Evolutionary conservation across 2,329 filamentous ascomycete genomes (phyloP), one percentile per base, ranked within the genome.

Genomic region (Claviceps citrina): DNA sequence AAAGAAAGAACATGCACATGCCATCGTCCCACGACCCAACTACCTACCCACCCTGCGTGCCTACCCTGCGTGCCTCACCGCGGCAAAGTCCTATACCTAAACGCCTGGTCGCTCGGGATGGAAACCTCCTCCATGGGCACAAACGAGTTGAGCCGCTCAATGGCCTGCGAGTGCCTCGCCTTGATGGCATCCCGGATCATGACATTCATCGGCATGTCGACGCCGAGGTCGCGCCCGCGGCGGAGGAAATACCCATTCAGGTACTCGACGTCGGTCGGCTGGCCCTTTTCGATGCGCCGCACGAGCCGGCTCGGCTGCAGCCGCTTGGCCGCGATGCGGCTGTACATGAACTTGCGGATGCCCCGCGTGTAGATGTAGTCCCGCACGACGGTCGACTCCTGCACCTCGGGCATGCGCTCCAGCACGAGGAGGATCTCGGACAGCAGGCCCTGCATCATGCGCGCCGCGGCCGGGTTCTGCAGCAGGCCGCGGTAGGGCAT

Each of bases 181-280:
- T 81, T 76, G 36, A 95, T 77, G 61, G 86, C 61, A 39, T 78
- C 66, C 56, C 81, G 64, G 31, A 93, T 64, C 66, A 83, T 71
- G 50, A 78, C 77, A 54, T 93, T 91, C 45, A 79, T 66, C 9
- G 76, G 73, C 51, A 78, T 78, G 38, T 73, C 65, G n/a, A 94
- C 65, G 1, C 84, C 83, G 44, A 87, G 51, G 54, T 83, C 73
- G 49, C 73, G 69, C 0, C 82, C 91, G 31, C 80, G 71, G 38
- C 66, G 69, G 25, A 93, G 68, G 44, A 98, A 81, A 62, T 89
- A 98, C 1, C 87, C 89, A 55, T 93, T 95, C 49, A 89, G 72
- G 52, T 80, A 93, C 34, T 87, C 75, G 31, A 95, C 73, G 51
- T 94, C 85, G 0, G 84, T 85, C 43, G 67, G 61, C 44, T 63